Percentiles rank a stretch among this genome's conserved stretches.
phyloP scores from a whole-genome alignment of 1,284 basidiomycete genomes.

The Boletus semigastroideus region DNA sequence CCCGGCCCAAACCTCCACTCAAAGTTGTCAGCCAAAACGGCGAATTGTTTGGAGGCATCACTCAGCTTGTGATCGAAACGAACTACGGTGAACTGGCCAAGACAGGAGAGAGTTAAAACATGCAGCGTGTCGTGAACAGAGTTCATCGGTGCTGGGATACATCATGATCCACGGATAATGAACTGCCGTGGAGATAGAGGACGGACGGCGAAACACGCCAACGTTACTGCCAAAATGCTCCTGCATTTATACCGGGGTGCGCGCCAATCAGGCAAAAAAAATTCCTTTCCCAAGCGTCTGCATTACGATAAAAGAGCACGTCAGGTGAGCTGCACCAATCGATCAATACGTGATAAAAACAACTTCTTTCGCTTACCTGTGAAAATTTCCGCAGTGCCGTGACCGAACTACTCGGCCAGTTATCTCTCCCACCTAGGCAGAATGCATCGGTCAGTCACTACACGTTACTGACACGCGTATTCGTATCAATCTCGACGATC shows the following conservation, averaged over 20 bases:
- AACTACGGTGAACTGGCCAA: background rate
- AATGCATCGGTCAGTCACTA: background rate
- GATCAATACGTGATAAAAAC: background rate
- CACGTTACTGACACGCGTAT: background rate
- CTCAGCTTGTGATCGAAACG: background rate
- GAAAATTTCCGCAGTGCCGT: background rate
- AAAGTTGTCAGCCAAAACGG: background rate
- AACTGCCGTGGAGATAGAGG: no score
- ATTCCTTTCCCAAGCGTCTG: background rate
- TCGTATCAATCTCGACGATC: background rate
- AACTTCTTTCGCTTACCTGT: conserved; percentile 9
- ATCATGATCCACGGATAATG: background rate
- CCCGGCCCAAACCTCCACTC: background rate
- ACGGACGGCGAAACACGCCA: background rate
- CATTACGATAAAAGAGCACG: background rate
- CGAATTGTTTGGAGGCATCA: no score
- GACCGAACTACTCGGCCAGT: background rate
- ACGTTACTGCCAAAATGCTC: background rate
- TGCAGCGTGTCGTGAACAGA: background rate
- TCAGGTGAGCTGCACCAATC: background rate
- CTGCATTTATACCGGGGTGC: background rate
- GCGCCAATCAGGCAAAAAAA: conserved; percentile 4
- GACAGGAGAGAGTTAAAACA: background rate
- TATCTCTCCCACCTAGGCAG: background rate
- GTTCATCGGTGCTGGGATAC: background rate